Conservation (phyloP, 2,329 filamentous ascomycete species). For the Drechslerella coelobrocha region DNA sequence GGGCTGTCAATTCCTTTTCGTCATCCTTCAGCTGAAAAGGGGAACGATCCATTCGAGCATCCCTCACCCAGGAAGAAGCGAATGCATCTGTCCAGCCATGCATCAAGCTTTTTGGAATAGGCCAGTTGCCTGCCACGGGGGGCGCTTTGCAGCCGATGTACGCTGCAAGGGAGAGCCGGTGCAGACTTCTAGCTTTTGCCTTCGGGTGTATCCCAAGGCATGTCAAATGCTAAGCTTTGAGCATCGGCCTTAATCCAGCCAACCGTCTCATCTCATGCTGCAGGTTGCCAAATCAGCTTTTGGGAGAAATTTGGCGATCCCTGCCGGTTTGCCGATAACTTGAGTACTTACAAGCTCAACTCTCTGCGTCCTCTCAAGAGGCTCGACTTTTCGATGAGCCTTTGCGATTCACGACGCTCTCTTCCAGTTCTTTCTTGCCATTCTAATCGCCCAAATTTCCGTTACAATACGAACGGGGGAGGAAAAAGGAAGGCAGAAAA, state of each 20-base stretch:
- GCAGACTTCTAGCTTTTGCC: no score
- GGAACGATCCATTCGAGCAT: neutral
- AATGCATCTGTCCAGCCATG: no score
- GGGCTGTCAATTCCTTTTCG: neutral
- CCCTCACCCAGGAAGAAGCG: no score
- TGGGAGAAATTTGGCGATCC: neutral
- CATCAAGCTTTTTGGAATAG: neutral
- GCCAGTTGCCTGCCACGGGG: neutral
- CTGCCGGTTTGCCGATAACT: neutral
- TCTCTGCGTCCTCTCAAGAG: no score
- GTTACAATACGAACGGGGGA: neutral
- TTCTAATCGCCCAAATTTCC: neutral
- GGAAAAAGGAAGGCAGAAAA: slow-evolving; percentile 1
- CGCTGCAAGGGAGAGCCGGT: no score
- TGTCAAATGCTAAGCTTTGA: neutral
- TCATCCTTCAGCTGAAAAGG: neutral
- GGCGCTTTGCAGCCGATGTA: slow-evolving; percentile 4
- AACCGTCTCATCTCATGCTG: slow-evolving; percentile 1
- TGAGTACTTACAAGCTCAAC: no score
- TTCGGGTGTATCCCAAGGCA: neutral
- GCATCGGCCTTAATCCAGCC: neutral
- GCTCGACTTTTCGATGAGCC: no score
- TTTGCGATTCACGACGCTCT: no score
- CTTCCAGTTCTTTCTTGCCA: neutral
- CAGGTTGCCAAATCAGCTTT: neutral